Conservation (phyloP, 768 basidiomycete genomes). For the Podaxis sp. region DNA sequence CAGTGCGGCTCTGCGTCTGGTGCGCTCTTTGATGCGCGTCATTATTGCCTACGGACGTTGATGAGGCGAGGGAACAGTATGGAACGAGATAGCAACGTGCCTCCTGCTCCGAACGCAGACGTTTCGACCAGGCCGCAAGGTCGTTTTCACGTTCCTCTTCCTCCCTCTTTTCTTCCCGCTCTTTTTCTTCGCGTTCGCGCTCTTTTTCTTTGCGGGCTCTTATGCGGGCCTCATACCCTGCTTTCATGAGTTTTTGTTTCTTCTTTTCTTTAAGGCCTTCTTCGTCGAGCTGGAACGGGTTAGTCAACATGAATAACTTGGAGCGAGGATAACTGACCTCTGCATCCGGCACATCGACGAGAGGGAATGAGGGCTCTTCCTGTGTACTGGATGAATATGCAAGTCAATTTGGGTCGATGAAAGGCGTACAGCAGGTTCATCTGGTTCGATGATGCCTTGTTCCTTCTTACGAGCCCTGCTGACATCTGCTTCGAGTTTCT, state of each 20-base stretch:
- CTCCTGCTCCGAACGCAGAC: constrained; percentile 76
- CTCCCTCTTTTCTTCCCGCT: constrained; percentile 66
- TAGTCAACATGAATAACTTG: background rate
- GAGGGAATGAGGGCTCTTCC: constrained; percentile 86
- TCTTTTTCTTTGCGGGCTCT: constrained; percentile 85
- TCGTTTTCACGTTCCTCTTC: constrained; percentile 74
- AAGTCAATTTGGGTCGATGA: background rate
- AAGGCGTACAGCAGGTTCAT: constrained; percentile 47
- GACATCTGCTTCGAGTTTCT: constrained; percentile 77
- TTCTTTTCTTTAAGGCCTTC: constrained; percentile 92
- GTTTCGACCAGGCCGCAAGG: constrained; percentile 67
- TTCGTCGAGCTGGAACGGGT: constrained; percentile 63
- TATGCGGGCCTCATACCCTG: constrained; percentile 87
- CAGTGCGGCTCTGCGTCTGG: constrained; percentile 73
- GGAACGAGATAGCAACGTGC: constrained; percentile 29
- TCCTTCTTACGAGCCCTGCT: constrained; percentile 83
- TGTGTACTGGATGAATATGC: constrained; percentile 20
- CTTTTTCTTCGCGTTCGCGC: constrained; percentile 71
- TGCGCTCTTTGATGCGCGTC: constrained; percentile 79
- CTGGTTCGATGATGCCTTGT: constrained; percentile 39
- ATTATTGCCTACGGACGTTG: constrained; percentile 57
- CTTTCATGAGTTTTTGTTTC: constrained; percentile 89
- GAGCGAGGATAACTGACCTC: constrained; percentile 46
- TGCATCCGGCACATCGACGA: constrained; percentile 88
- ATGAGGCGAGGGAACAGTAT: background rate